Percentiles rank a stretch among this genome's conserved stretches.
These are phyloP conservation scores for Apiospora kogelbergensis DNA, from an alignment of 2,329 filamentous ascomycete species.

Conservation along the genomic window DNA sequence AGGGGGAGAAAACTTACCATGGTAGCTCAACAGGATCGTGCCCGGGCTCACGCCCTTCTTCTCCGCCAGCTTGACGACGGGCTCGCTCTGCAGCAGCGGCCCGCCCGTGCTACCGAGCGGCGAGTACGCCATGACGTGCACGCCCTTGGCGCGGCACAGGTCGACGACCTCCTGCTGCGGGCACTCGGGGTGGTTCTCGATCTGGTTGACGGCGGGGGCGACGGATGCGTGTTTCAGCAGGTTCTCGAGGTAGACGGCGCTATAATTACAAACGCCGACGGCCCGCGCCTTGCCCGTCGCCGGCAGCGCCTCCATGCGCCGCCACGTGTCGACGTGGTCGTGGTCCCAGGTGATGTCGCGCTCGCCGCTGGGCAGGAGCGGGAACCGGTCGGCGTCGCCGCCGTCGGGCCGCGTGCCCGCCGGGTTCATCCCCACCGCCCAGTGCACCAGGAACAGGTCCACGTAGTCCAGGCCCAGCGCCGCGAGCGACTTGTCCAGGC, in stretches of 20 bases:
- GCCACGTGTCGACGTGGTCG: slow-evolving; percentile 76
- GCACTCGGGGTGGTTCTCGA: slow-evolving; percentile 71
- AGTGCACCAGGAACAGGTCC: slow-evolving; percentile 81
- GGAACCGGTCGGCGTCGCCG: slow-evolving; percentile 73
- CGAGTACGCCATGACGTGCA: slow-evolving; percentile 72
- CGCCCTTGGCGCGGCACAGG: slow-evolving; percentile 65
- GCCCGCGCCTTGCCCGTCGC: slow-evolving; percentile 55
- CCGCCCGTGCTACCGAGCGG: slow-evolving; percentile 65
- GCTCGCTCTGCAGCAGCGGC: slow-evolving; percentile 63
- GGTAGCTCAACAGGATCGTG: slow-evolving; percentile 69
- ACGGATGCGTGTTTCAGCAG: slow-evolving; percentile 52
- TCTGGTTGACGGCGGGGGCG: slow-evolving; percentile 68
- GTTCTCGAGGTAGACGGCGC: slow-evolving; percentile 54
- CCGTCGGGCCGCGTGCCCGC: slow-evolving; percentile 48
- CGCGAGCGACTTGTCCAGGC: slow-evolving; percentile 71
- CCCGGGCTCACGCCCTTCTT: slow-evolving; percentile 62
- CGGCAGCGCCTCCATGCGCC: slow-evolving; percentile 69
- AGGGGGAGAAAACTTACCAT: slow-evolving; percentile 50
- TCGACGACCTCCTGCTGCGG: slow-evolving; percentile 73
- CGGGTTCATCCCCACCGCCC: slow-evolving; percentile 80
- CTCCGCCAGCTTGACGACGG: slow-evolving; percentile 63
- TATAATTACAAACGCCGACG: slow-evolving; percentile 61
- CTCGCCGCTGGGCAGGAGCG: slow-evolving; percentile 69
- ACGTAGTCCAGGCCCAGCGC: slow-evolving; percentile 77
- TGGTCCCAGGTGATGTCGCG: slow-evolving; percentile 70